phyloP scores from a whole-genome alignment of 805 yeast species.

The Lachancea waltii region DNA sequence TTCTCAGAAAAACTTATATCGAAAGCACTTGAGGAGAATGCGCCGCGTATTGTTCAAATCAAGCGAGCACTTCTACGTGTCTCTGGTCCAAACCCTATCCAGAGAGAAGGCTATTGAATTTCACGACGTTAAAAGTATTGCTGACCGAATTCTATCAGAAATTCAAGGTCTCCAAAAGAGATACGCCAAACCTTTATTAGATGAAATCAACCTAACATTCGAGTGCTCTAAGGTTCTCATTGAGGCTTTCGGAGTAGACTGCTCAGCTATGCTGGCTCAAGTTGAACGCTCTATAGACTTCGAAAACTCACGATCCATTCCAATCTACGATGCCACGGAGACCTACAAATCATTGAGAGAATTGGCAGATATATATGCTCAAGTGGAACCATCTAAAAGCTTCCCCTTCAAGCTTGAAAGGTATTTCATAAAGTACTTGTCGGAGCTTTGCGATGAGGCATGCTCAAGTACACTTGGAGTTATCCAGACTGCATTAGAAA shows the following conservation, averaged over 20 bases:
- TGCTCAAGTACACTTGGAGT: constrained; percentile 41
- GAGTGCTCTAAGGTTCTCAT: constrained; percentile 45
- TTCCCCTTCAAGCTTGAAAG: constrained; percentile 53
- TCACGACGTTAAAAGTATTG: constrained; percentile 49
- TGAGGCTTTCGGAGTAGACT: constrained; percentile 48
- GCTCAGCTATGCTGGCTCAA: constrained; percentile 44
- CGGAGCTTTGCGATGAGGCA: constrained; percentile 38
- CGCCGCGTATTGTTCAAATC: constrained; percentile 34
- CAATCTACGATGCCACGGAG: constrained; percentile 52
- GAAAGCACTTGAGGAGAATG: constrained; percentile 39
- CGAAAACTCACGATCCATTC: constrained; percentile 31
- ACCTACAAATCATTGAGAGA: constrained; percentile 49
- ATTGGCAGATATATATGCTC: constrained; percentile 45
- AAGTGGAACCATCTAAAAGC: constrained; percentile 37
- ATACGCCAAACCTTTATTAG: constrained; percentile 57
- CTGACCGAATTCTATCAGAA: constrained; percentile 45
- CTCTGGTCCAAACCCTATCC: constrained; percentile 47
- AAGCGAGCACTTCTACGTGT: constrained; percentile 40
- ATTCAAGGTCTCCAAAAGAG: constrained; percentile 50
- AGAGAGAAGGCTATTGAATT: constrained; percentile 48
- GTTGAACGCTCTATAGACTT: constrained; percentile 37
- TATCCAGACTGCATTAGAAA: constrained; percentile 48
- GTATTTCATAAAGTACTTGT: constrained; percentile 44
- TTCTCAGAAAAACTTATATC: constrained; percentile 33
- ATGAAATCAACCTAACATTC: constrained; percentile 45